Base-by-base conservation (phyloP, 768 basidiomycete genomes). In the Phylloporus arenicola region DNA sequence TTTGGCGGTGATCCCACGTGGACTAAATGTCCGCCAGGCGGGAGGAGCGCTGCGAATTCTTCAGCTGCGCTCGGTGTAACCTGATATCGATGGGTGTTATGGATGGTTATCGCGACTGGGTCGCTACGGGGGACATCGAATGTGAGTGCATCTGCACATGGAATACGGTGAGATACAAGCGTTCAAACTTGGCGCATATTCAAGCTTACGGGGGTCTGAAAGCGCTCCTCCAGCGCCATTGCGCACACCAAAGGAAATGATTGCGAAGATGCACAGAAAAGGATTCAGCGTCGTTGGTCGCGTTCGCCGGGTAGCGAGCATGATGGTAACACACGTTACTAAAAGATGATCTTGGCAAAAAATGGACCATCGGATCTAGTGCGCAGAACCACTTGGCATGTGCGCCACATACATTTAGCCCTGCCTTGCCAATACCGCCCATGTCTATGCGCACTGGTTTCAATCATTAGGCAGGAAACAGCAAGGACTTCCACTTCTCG, bases 21-120 rank as follows among this genome's bases (percentile, higher is more conserved):
- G 38, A 72, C 56, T 43, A 64, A 19, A 45, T 68, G 59, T 11
- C 70, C 69, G 11, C 65, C 63, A 6, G 54, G 35, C 6, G 72
- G 72, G 12, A 72, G 58, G 13, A 64, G 50, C 17, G 55, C 59
- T 13, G 50, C 53, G 52, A 55, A 73, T 13, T 70, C 70, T 16
- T 55, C 52, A 9, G 43, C 42, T 6, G 56, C 65, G 8, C 50
- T 47, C 8, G 47, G 45, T 14, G 48, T 49, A 2, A 59, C 6
- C 14, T 44, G 17, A 49, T 63, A 65, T 51, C 63, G 64, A 13
- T 55, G 41, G 8, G 60, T 59, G 35, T 65, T 57, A 33, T 65
- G 57, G 39, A 65, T 50, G 27, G 48, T 48, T 52, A 63, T 57
- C 24, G 55, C 57, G 29, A 65, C 60, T 39, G 55, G 55, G 3